phyloP scores from a whole-genome alignment of 805 yeast genomes.

The Lipomyces kockii region DNA sequence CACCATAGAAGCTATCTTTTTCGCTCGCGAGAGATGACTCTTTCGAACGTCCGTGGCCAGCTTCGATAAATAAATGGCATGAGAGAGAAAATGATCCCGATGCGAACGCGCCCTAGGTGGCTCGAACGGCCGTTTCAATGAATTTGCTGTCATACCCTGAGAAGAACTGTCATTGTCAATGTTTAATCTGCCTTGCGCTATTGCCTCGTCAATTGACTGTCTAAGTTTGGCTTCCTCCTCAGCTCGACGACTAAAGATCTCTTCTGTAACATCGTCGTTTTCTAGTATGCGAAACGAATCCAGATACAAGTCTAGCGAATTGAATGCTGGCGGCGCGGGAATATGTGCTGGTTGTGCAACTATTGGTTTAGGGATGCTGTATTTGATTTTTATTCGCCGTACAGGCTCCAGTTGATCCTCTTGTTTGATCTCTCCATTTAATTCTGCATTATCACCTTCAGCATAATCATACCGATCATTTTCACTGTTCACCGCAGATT shows the following conservation, averaged over 20 bases:
- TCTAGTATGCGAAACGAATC: conserved; percentile 62
- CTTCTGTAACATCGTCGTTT: conserved; percentile 59
- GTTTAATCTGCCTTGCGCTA: conserved; percentile 46
- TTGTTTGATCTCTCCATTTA: background rate
- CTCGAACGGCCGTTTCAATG: conserved; percentile 51
- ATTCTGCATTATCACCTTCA: conserved; percentile 5
- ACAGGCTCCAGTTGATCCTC: conserved; percentile 4
- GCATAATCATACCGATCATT: background rate
- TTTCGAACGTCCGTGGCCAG: conserved; percentile 68
- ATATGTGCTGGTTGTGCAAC: conserved; percentile 67
- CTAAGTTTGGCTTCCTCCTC: conserved; percentile 56
- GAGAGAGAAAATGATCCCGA: conserved; percentile 75
- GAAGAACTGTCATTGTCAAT: conserved; percentile 38
- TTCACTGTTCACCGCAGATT: background rate
- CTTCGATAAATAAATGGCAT: conserved; percentile 72
- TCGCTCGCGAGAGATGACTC: conserved; percentile 67
- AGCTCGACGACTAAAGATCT: conserved; percentile 66
- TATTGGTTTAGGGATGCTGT: conserved; percentile 50
- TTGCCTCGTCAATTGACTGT: conserved; percentile 54
- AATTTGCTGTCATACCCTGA: conserved; percentile 11
- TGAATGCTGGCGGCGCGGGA: conserved; percentile 52
- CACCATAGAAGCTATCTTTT: conserved; percentile 76
- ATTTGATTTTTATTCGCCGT: conserved; percentile 34
- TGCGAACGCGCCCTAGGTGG: conserved; percentile 59
- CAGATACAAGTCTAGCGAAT: conserved; percentile 52